phyloP scores from a whole-genome alignment of 768 basidiomycete species.

The Nidularia pulvinata region DNA sequence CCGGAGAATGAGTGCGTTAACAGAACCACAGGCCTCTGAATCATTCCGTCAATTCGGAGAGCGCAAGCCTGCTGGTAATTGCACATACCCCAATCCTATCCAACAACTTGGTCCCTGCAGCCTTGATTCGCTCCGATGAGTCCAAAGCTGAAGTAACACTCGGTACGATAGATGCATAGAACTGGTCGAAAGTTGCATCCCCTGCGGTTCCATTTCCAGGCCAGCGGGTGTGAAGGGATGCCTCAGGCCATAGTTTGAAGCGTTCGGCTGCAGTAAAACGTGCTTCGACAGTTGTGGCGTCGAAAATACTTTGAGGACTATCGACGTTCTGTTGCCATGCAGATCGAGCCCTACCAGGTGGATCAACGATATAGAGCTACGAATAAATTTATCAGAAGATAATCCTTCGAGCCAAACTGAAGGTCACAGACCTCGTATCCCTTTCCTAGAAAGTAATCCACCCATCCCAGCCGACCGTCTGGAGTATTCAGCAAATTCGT shows the following conservation, averaged over 20 bases:
- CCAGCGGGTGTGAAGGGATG: constrained; percentile 48
- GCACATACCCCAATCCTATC: constrained; percentile 47
- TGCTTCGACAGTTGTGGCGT: constrained; percentile 30
- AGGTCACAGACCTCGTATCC: constrained; percentile 42
- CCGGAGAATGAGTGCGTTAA: constrained; percentile 54
- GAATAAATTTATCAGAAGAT: neutral
- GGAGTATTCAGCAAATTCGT: constrained; percentile 53
- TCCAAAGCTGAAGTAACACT: constrained; percentile 30
- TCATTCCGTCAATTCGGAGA: neutral
- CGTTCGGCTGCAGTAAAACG: constrained; percentile 39
- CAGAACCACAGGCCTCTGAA: constrained; percentile 37
- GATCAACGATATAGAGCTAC: constrained; percentile 45
- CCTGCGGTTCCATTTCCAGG: constrained; percentile 48
- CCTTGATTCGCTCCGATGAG: constrained; percentile 32
- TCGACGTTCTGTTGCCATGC: constrained; percentile 37
- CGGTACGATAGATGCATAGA: constrained; percentile 42
- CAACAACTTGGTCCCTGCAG: constrained; percentile 38
- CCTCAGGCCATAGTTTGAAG: constrained; percentile 43
- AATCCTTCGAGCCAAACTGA: neutral
- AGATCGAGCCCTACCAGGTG: constrained; percentile 44
- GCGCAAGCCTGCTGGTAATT: neutral
- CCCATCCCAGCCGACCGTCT: constrained; percentile 54
- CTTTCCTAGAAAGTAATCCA: constrained; percentile 49
- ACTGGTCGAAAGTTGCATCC: constrained; percentile 41
- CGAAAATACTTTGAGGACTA: constrained; percentile 25